phyloP scores from a whole-genome alignment of 768 basidiomycete genomes.

The Candolleomyces eurysporus region DNA sequence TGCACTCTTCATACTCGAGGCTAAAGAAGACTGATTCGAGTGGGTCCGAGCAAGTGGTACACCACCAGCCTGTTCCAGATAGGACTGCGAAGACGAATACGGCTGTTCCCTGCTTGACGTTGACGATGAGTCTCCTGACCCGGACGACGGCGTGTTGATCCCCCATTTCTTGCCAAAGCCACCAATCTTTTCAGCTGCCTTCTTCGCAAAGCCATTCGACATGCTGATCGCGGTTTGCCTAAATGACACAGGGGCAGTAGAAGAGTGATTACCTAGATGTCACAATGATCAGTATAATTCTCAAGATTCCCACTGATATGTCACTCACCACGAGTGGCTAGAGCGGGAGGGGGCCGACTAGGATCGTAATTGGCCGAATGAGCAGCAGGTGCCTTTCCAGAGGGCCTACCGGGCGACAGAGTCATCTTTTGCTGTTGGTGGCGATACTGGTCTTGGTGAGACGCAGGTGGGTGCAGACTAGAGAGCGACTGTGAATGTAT shows the following conservation, averaged over 20 bases:
- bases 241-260: slow-evolving; percentile 1
- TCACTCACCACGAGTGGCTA: neutral
- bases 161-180: slow-evolving; percentile 51
- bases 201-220: slow-evolving; percentile 67
- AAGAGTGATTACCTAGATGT: neutral
- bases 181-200: slow-evolving; percentile 77
- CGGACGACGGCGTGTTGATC: slow-evolving; percentile 37
- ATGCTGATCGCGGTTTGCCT: slow-evolving; percentile 64
- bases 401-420: neutral
- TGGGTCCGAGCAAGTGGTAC: slow-evolving; percentile 31
- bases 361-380: neutral
- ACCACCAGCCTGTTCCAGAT: slow-evolving; percentile 21
- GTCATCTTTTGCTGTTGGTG: neutral
- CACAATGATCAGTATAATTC: neutral
- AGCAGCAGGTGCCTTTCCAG: neutral
- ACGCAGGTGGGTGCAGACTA: neutral
- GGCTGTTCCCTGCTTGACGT: slow-evolving; percentile 31
- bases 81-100: slow-evolving; percentile 16
- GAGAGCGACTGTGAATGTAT: neutral
- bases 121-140: slow-evolving; percentile 47
- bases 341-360: neutral
- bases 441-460: neutral
- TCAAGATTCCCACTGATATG: neutral
- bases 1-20: slow-evolving; percentile 18
- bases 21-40: slow-evolving; percentile 34